These are phyloP conservation scores for Trapa incisa DNA, from an alignment of 345 rosid species.

Conservation along the genomic window DNA sequence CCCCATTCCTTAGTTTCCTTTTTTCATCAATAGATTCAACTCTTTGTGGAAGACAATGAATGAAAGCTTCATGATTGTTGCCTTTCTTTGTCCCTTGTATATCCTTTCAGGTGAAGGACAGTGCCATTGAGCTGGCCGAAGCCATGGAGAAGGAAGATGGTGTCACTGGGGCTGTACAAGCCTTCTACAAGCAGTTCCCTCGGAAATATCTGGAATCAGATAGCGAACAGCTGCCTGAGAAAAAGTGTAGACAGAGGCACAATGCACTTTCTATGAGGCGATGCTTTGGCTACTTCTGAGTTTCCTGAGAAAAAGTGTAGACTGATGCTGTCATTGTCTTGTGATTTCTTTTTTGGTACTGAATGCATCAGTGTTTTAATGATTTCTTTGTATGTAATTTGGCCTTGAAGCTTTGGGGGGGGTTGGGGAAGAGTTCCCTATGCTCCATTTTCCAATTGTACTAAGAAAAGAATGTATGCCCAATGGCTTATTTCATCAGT, in stretches of 20 bases:
- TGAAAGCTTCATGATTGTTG: background rate
- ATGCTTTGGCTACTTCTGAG: slow-evolving; percentile 24
- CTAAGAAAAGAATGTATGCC: too few relatives aligned
- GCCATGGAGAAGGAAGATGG: slow-evolving; percentile 44
- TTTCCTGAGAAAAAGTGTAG: background rate
- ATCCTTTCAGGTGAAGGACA: slow-evolving; percentile 30
- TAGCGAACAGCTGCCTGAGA: background rate
- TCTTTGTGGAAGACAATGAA: background rate
- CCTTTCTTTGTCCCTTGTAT: background rate
- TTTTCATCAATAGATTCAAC: too few relatives aligned
- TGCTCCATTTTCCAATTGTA: too few relatives aligned
- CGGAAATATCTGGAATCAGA: background rate
- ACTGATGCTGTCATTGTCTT: too few relatives aligned
- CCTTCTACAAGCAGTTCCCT: slow-evolving; percentile 44
- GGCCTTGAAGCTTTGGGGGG: too few relatives aligned
- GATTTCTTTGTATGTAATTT: too few relatives aligned
- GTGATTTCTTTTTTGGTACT: too few relatives aligned
- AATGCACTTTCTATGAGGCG: slow-evolving; percentile 14
- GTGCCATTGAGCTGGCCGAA: slow-evolving; percentile 28
- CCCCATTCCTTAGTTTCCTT: background rate
- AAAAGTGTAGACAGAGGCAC: background rate
- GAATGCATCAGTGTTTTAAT: too few relatives aligned
- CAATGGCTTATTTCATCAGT: too few relatives aligned
- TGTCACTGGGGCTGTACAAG: slow-evolving; percentile 40
- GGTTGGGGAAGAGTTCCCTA: too few relatives aligned